phyloP scores from a whole-genome alignment of 345 rosid genomes.

The Camelina sativa region DNA sequence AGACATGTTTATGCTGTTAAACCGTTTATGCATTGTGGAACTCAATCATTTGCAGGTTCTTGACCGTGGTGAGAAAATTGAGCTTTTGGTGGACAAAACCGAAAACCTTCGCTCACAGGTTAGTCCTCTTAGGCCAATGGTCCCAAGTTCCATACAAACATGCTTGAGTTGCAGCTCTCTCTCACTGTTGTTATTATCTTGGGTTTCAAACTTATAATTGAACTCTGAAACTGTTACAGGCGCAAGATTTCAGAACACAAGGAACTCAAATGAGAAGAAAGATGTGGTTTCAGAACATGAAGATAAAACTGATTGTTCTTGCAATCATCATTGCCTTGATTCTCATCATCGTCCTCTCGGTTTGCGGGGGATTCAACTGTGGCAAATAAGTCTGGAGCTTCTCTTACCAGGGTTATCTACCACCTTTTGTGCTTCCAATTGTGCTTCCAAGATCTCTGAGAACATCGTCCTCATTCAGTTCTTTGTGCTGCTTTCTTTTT shows the following conservation, averaged over 20 bases:
- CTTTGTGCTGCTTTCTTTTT: constrained; percentile 21
- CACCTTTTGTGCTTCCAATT: constrained; percentile 1
- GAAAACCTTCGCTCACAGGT: constrained; percentile 96
- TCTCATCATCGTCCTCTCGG: constrained; percentile 71
- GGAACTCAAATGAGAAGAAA: constrained; percentile 86
- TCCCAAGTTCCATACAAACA: constrained; percentile 7
- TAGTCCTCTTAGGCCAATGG: constrained; percentile 36
- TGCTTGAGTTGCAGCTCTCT: not conserved
- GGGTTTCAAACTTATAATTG: not conserved
- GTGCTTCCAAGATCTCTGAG: constrained; percentile 27
- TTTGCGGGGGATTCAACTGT: constrained; percentile 93
- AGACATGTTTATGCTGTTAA: not conserved
- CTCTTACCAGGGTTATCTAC: constrained; percentile 5
- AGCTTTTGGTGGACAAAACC: constrained; percentile 91
- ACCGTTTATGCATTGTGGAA: not conserved
- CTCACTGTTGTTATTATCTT: not conserved
- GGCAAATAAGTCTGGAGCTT: constrained; percentile 32
- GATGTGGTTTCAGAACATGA: constrained; percentile 98
- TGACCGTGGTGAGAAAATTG: constrained; percentile 92
- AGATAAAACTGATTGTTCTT: constrained; percentile 85
- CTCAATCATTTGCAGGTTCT: constrained; percentile 61
- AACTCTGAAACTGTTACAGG: constrained; percentile 48
- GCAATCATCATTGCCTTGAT: constrained; percentile 75
- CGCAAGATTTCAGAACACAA: constrained; percentile 84
- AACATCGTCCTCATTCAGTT: constrained; percentile 32